phyloP scores from a whole-genome alignment of 176 grass and related monocot genomes.

The Aegilops longissima region DNA sequence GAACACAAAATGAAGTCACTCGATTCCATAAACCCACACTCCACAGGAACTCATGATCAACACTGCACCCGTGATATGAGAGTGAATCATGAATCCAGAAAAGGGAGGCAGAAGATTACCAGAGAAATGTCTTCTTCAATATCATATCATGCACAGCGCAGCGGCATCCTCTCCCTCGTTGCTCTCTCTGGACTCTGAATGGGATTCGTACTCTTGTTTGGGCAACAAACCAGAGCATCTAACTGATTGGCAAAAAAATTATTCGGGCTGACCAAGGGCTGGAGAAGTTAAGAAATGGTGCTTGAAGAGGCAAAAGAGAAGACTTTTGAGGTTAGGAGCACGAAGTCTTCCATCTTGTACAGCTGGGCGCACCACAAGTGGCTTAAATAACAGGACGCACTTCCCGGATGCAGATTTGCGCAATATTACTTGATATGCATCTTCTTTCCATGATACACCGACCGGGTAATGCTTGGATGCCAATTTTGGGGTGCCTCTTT shows the following conservation, averaged over 20 bases:
- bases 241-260: neutral
- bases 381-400: neutral
- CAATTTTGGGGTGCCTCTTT: neutral
- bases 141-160: neutral
- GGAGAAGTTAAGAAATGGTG: neutral
- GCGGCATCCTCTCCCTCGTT: constrained; percentile 3
- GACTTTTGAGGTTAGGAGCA: neutral
- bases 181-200: neutral
- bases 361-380: constrained; percentile 9
- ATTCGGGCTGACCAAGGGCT: neutral
- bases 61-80: neutral
- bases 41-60: neutral
- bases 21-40: neutral
- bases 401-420: neutral
- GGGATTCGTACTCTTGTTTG: neutral
- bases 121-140: constrained; percentile 1
- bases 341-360: constrained; percentile 21
- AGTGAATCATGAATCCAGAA: constrained; percentile 4
- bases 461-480: neutral
- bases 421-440: neutral
- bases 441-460: neutral
- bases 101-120: constrained; percentile 24
- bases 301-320: neutral
- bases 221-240: neutral
- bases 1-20: neutral